These are phyloP conservation scores for Colletotrichum aenigma DNA, from an alignment of 2,329 filamentous ascomycete species.

Conservation along the genomic window DNA sequence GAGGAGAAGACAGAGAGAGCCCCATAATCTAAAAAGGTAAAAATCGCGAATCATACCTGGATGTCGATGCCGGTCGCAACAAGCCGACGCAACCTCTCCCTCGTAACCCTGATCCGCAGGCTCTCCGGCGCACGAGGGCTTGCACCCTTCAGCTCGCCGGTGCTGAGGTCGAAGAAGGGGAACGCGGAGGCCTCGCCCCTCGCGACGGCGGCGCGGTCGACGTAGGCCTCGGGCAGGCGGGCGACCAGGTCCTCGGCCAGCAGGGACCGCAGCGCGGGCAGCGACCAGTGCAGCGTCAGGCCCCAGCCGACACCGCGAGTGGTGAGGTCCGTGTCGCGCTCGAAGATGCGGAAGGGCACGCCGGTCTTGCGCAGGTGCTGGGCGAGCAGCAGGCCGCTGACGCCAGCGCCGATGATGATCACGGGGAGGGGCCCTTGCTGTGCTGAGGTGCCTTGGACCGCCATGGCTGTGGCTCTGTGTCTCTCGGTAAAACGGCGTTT, in stretches of 20 bases:
- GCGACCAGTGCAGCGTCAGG: constrained; percentile 67
- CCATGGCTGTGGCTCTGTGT: not conserved
- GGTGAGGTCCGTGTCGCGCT: constrained; percentile 52
- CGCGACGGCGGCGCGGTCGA: constrained; percentile 55
- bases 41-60: constrained; percentile 31
- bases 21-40: not conserved
- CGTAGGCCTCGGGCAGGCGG: constrained; percentile 54
- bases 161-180: constrained; percentile 60
- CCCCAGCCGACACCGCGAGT: constrained; percentile 63
- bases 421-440: constrained; percentile 25
- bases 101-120: constrained; percentile 50
- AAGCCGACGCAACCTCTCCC: constrained; percentile 49
- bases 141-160: constrained; percentile 42
- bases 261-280: constrained; percentile 54
- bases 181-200: constrained; percentile 52
- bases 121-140: constrained; percentile 48
- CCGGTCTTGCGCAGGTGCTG: constrained; percentile 34
- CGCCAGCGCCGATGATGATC: constrained; percentile 40
- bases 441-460: not conserved
- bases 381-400: constrained; percentile 40
- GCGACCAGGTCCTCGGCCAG: constrained; percentile 51
- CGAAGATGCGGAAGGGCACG: constrained; percentile 53
- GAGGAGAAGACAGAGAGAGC: not conserved
- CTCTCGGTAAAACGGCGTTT: not conserved
- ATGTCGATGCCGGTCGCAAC: constrained; percentile 51